Percentiles rank a stretch among this genome's conserved stretches.
These are phyloP conservation scores for Paracoccidioides lutzii DNA, from an alignment of 2,329 filamentous ascomycete species.

Conservation along the genomic window DNA sequence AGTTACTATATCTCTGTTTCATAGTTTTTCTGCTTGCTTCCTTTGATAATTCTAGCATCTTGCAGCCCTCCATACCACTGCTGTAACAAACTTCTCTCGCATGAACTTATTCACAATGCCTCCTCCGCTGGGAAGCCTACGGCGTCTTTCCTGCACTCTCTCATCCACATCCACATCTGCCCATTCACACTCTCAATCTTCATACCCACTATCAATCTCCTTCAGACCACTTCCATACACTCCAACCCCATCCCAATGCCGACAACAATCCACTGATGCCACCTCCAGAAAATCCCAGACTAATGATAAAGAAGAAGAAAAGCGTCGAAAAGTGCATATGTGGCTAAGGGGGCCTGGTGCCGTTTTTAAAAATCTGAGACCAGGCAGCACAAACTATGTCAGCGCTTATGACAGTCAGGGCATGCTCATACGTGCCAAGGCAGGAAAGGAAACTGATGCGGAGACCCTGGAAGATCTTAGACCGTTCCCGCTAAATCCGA, in stretches of 20 bases:
- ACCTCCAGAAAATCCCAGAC: not conserved
- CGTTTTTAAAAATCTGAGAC: constrained; percentile 36
- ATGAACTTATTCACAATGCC: constrained; percentile 18
- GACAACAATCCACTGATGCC: not conserved
- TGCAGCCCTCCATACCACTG: not conserved
- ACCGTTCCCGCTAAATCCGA: constrained; percentile 62
- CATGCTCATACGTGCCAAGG: constrained; percentile 33
- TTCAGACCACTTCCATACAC: constrained; percentile 12
- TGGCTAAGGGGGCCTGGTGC: constrained; percentile 47
- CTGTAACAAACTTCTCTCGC: not conserved
- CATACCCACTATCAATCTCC: constrained; percentile 7
- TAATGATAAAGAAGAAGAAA: not conserved
- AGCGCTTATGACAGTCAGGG: constrained; percentile 40
- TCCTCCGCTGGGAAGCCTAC: constrained; percentile 26
- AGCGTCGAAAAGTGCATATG: constrained; percentile 23
- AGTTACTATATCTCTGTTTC: not conserved
- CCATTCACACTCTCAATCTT: constrained; percentile 19
- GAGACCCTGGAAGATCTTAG: constrained; percentile 16
- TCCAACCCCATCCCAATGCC: not conserved
- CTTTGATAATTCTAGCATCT: constrained; percentile 1
- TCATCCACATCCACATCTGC: not conserved
- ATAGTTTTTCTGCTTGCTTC: not conserved
- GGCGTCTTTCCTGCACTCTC: constrained; percentile 22
- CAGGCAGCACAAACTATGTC: constrained; percentile 43
- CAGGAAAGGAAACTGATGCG: constrained; percentile 14